These are phyloP conservation scores for Hordeum pubiflorum DNA, from an alignment of 202 grass and related monocot genomes.

Conservation along the genomic window DNA sequence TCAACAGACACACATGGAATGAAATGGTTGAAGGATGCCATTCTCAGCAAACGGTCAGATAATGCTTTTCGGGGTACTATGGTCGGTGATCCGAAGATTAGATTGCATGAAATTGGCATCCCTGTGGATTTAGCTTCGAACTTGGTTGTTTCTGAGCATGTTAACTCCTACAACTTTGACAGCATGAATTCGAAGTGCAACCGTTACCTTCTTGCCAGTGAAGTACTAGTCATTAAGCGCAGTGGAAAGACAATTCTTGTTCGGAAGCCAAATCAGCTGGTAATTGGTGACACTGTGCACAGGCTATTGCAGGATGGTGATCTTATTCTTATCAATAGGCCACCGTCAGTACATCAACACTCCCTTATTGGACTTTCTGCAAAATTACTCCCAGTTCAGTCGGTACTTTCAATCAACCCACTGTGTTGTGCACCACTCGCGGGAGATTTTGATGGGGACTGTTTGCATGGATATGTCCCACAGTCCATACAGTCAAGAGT, in stretches of 20 bases:
- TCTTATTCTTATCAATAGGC: slow-evolving; percentile 79
- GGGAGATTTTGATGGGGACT: slow-evolving; percentile 95
- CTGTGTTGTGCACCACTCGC: slow-evolving; percentile 63
- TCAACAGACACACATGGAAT: slow-evolving; percentile 53
- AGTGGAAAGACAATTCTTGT: slow-evolving; percentile 47
- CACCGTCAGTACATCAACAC: slow-evolving; percentile 92
- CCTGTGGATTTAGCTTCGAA: slow-evolving; percentile 49
- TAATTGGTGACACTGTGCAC: slow-evolving; percentile 67
- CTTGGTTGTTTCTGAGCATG: slow-evolving; percentile 55
- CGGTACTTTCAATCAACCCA: slow-evolving; percentile 70
- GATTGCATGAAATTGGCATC: slow-evolving; percentile 72
- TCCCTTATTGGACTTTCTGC: slow-evolving; percentile 72
- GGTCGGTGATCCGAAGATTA: slow-evolving; percentile 81
- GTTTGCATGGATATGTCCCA: slow-evolving; percentile 87
- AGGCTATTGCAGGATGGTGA: slow-evolving; percentile 80
- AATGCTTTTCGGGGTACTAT: slow-evolving; percentile 73
- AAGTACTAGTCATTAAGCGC: slow-evolving; percentile 39
- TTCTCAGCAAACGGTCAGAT: slow-evolving; percentile 87
- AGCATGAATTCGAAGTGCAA: slow-evolving; percentile 53
- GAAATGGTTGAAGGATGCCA: slow-evolving; percentile 80
- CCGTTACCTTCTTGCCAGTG: slow-evolving; percentile 44
- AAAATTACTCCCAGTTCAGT: slow-evolving; percentile 52
- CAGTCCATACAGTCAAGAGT: slow-evolving; percentile 63
- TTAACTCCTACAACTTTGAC: slow-evolving; percentile 58
- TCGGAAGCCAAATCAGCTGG: slow-evolving; percentile 50